Percentiles rank a stretch among this genome's conserved stretches.
Evolutionary conservation across 768 basidiomycete genomes (phyloP).

Genomic region (Phaffia australis): DNA sequence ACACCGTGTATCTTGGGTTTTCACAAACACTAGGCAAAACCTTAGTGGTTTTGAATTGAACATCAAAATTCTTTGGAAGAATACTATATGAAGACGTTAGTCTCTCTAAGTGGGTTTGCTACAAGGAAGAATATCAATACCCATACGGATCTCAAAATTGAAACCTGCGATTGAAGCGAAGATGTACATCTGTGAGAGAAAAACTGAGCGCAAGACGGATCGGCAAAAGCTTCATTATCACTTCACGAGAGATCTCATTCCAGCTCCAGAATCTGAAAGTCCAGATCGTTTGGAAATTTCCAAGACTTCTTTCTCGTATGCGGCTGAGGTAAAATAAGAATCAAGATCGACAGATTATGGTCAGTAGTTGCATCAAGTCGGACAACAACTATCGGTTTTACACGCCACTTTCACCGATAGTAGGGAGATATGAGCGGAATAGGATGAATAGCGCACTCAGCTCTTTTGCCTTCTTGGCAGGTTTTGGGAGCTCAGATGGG

Average conservation of each 20-base stretch:
- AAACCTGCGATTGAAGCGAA: no score
- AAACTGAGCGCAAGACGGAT: no score
- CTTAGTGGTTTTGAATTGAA: no score
- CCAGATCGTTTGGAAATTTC: constrained; percentile 26
- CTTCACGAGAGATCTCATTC: constrained; percentile 21
- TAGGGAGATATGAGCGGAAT: neutral
- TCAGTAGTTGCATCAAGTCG: neutral
- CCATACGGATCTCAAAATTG: no score
- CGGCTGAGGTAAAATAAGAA: neutral
- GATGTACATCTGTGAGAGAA: no score
- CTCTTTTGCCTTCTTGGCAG: neutral
- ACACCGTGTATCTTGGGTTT: no score
- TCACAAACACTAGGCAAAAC: no score
- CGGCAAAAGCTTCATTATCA: no score
- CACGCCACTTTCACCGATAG: neutral
- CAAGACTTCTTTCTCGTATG: constrained; percentile 21
- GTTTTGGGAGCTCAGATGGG: constrained; percentile 5
- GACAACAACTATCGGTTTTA: neutral
- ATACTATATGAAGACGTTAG: no score
- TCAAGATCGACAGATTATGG: neutral
- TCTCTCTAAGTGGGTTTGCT: no score
- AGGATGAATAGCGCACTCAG: neutral
- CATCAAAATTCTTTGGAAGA: no score
- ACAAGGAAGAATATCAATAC: no score
- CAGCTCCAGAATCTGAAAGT: constrained; percentile 18